These are phyloP conservation scores for Daldinia vernicosa DNA, from an alignment of 495 filamentous ascomycete genomes.

Conservation along the genomic window DNA sequence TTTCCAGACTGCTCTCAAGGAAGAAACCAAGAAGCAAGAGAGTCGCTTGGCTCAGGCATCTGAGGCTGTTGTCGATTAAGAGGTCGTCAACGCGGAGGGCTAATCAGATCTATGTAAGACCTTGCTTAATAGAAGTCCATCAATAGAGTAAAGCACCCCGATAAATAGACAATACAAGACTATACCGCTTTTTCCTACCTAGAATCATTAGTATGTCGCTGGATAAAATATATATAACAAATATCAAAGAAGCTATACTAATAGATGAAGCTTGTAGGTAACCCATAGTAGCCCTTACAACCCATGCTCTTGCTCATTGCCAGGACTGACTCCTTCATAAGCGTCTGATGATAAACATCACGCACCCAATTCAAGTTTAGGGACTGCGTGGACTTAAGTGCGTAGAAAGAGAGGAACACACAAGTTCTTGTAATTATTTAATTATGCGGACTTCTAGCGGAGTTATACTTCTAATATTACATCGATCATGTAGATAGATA, in stretches of 20 bases:
- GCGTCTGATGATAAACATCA: too few relatives aligned
- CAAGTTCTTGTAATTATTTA: too few relatives aligned
- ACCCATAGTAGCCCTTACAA: neutral
- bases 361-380: too few relatives aligned
- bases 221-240: neutral
- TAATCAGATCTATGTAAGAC: neutral
- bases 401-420: too few relatives aligned
- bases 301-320: neutral
- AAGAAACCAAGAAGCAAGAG: conserved; percentile 31
- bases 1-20: conserved; percentile 40
- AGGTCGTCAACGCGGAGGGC: neutral
- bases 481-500: too few relatives aligned
- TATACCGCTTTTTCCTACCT: neutral
- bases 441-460: too few relatives aligned
- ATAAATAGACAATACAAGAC: neutral
- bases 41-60: neutral
- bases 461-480: too few relatives aligned
- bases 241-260: neutral
- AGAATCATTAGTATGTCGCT: neutral
- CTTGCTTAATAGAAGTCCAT: neutral
- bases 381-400: too few relatives aligned
- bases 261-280: neutral
- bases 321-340: too few relatives aligned
- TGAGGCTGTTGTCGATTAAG: conserved; percentile 16
- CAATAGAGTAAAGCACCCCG: neutral